Conservation (phyloP, 805 yeast genomes). For the Starmerella stigmatis region DNA sequence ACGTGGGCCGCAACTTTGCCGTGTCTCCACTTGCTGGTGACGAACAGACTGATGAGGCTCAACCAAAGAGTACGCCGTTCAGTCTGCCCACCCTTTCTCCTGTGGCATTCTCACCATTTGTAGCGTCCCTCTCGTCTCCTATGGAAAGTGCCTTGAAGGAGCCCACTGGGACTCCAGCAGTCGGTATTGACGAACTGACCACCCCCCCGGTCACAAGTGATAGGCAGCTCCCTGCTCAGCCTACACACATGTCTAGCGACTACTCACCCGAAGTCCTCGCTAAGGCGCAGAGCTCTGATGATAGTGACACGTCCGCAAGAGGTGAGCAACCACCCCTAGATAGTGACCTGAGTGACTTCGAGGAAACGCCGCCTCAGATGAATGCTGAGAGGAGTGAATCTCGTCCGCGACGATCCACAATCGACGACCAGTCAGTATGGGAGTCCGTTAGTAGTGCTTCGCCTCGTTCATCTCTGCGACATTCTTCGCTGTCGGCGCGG, state of each 20-base stretch:
- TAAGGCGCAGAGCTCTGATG: background rate
- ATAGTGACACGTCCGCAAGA: background rate
- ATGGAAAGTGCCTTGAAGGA: background rate
- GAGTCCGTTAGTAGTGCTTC: background rate
- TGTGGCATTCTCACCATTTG: slow-evolving; percentile 3
- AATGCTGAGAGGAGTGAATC: background rate
- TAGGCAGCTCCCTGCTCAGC: too few relatives aligned
- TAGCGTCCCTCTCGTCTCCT: background rate
- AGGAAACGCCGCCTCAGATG: background rate
- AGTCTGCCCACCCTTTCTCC: background rate
- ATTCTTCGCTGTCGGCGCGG: background rate
- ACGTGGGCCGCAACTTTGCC: too few relatives aligned
- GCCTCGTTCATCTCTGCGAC: background rate
- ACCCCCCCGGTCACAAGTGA: background rate
- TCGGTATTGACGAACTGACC: slow-evolving; percentile 4
- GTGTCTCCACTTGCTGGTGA: too few relatives aligned
- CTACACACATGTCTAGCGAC: background rate
- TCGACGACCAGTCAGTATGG: slow-evolving; percentile 2
- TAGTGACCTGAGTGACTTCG: slow-evolving; percentile 19
- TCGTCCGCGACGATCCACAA: background rate
- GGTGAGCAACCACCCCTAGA: slow-evolving; percentile 13
- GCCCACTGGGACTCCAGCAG: background rate
- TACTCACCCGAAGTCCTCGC: background rate
- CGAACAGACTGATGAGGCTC: background rate
- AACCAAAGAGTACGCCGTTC: background rate